A percentile compares a stretch with the other conserved stretches of the same genome.
Conservation (phyloP, 2,329 filamentous ascomycete genomes). For the Aspergillus novofumigatus region DNA sequence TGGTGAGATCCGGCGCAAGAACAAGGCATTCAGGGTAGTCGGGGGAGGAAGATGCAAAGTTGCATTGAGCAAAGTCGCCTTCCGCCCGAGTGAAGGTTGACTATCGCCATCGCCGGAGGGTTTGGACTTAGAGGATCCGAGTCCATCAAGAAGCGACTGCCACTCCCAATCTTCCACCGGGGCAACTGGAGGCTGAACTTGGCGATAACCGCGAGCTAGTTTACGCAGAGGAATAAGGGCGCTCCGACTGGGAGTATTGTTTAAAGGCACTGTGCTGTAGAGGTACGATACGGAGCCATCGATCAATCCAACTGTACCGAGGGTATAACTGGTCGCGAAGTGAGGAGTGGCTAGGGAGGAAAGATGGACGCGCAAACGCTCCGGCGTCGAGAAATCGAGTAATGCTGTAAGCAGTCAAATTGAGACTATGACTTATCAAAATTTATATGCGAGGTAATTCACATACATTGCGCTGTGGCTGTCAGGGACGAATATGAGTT, state of each 20-base stretch:
- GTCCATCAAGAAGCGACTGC: slow-evolving; percentile 26
- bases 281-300: slow-evolving; percentile 97
- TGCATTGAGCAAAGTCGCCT: slow-evolving; percentile 44
- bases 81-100: slow-evolving; percentile 14
- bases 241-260: slow-evolving; percentile 62
- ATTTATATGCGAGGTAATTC: not conserved
- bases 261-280: slow-evolving; percentile 80
- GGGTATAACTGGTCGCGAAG: slow-evolving; percentile 89
- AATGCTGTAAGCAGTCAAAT: slow-evolving; percentile 54
- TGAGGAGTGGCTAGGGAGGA: slow-evolving; percentile 89
- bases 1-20: slow-evolving; percentile 72
- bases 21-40: slow-evolving; percentile 80
- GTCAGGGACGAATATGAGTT: slow-evolving; percentile 88
- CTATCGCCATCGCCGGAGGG: slow-evolving; percentile 3
- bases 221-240: slow-evolving; percentile 70
- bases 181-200: slow-evolving; percentile 53
- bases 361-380: slow-evolving; percentile 77
- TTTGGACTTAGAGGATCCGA: slow-evolving; percentile 8
- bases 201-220: slow-evolving; percentile 77
- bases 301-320: slow-evolving; percentile 84
- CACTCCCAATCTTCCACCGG: slow-evolving; percentile 32
- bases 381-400: slow-evolving; percentile 81
- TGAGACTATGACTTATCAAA: slow-evolving; percentile 6
- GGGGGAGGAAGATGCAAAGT: slow-evolving; percentile 56
- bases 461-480: slow-evolving; percentile 70